phyloP scores from a whole-genome alignment of 805 yeast genomes.

The Tetrapisispora namnaoensis region DNA sequence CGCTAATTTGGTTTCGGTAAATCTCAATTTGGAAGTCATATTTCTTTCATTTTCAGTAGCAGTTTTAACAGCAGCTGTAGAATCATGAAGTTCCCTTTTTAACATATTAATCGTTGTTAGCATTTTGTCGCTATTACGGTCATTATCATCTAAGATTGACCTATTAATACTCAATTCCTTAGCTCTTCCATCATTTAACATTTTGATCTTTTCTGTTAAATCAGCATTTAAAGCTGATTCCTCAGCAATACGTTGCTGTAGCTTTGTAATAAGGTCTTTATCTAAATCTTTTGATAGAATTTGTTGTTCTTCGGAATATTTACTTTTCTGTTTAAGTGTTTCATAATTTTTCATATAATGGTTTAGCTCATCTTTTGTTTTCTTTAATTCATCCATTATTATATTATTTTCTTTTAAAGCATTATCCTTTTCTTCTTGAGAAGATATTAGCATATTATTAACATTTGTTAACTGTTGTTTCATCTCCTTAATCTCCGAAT shows the following conservation, averaged over 20 bases:
- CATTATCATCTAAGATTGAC: conserved; percentile 3
- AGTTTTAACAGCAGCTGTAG: conserved; percentile 38
- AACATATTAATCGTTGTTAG: conserved; percentile 31
- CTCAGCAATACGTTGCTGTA: conserved; percentile 28
- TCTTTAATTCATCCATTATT: conserved; percentile 21
- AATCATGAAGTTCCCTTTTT: conserved; percentile 44
- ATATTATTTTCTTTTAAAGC: conserved; percentile 22
- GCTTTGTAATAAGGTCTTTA: conserved; percentile 32
- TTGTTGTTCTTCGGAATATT: conserved; percentile 29
- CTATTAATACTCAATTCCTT: conserved; percentile 4
- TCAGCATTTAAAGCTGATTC: conserved; percentile 26
- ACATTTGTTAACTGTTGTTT: conserved; percentile 21
- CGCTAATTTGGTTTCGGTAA: conserved; percentile 55
- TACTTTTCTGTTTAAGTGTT: conserved; percentile 36
- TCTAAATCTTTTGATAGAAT: conserved; percentile 25
- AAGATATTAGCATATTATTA: conserved; percentile 17
- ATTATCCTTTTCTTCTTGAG: not conserved
- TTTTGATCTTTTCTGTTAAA: conserved; percentile 21
- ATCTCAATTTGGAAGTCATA: conserved; percentile 46
- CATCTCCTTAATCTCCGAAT: conserved; percentile 27
- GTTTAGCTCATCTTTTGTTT: conserved; percentile 20
- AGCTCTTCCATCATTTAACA: conserved; percentile 3
- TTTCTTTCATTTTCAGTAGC: conserved; percentile 36
- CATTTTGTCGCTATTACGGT: conserved; percentile 11
- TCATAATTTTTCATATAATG: conserved; percentile 21